Percentiles rank a stretch among this genome's conserved stretches.
Conservation (phyloP, 345 rosid genomes). For the Rhizophora apiculata region DNA sequence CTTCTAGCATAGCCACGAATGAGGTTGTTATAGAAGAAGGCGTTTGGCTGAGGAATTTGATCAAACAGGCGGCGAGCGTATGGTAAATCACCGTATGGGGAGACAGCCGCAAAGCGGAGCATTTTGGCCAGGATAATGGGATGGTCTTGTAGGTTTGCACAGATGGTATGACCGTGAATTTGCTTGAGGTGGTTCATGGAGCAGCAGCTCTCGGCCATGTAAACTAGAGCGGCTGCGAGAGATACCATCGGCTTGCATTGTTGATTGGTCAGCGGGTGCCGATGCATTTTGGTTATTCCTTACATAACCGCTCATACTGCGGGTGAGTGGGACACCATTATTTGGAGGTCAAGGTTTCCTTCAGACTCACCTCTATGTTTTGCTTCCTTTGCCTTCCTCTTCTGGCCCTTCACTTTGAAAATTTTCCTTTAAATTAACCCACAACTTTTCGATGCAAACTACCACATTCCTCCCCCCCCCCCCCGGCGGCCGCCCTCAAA, state of each 20-base stretch:
- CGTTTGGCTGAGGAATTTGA: conserved; percentile 27
- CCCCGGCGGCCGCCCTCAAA: no score
- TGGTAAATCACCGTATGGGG: conserved; percentile 21
- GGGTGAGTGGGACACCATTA: no score
- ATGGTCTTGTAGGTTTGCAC: conserved; percentile 14
- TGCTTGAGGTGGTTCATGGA: conserved; percentile 26
- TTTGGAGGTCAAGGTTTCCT: no score
- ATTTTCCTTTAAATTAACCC: no score
- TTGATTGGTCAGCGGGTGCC: background rate
- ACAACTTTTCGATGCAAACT: no score
- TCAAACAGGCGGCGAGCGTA: conserved; percentile 30
- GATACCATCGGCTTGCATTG: conserved; percentile 14
- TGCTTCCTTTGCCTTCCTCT: no score
- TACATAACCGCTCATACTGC: background rate
- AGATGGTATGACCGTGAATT: conserved; percentile 21
- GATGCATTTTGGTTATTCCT: background rate
- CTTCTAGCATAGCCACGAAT: conserved; percentile 31
- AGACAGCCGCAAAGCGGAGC: conserved; percentile 18
- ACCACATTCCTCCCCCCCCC: no score
- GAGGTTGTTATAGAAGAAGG: conserved; percentile 27
- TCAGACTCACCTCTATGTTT: no score
- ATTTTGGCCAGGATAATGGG: conserved; percentile 17
- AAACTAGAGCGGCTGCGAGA: conserved; percentile 21
- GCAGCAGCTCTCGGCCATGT: conserved; percentile 25
- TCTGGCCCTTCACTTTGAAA: no score